Conservation (phyloP, 805 yeast genomes). For the Pichia eremophila region DNA sequence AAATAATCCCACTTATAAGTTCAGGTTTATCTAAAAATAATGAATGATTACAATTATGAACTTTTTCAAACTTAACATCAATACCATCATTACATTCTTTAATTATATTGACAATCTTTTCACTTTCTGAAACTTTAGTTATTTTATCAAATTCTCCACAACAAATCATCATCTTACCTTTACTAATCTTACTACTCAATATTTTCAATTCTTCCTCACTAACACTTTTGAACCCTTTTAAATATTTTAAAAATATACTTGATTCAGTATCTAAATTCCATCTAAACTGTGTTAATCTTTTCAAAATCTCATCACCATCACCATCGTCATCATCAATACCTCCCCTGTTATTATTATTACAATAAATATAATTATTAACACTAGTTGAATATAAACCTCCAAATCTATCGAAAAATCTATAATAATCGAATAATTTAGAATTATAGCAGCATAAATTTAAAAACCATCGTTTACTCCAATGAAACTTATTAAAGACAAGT, state of each 20-base stretch:
- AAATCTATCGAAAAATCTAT: slow-evolving; percentile 49
- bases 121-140: slow-evolving; percentile 30
- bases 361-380: slow-evolving; percentile 45
- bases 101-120: not conserved
- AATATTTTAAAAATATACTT: slow-evolving; percentile 41
- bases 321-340: slow-evolving; percentile 9
- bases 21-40: slow-evolving; percentile 56
- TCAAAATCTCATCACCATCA: slow-evolving; percentile 18
- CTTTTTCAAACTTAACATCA: slow-evolving; percentile 28
- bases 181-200: slow-evolving; percentile 30
- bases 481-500: slow-evolving; percentile 9
- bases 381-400: slow-evolving; percentile 55
- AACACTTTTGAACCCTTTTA: slow-evolving; percentile 39
- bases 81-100: slow-evolving; percentile 21
- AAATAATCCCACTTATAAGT: slow-evolving; percentile 48
- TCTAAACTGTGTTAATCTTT: slow-evolving; percentile 49
- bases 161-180: slow-evolving; percentile 40
- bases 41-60: slow-evolving; percentile 56
- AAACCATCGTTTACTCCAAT: slow-evolving; percentile 12
- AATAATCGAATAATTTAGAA: slow-evolving; percentile 42
- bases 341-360: slow-evolving; percentile 6
- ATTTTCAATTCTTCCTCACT: slow-evolving; percentile 33
- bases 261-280: slow-evolving; percentile 64
- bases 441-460: slow-evolving; percentile 28
- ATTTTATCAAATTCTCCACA: slow-evolving; percentile 51